phyloP scores from a whole-genome alignment of 306 rosid species.

The Gynostemma pentaphyllum region DNA sequence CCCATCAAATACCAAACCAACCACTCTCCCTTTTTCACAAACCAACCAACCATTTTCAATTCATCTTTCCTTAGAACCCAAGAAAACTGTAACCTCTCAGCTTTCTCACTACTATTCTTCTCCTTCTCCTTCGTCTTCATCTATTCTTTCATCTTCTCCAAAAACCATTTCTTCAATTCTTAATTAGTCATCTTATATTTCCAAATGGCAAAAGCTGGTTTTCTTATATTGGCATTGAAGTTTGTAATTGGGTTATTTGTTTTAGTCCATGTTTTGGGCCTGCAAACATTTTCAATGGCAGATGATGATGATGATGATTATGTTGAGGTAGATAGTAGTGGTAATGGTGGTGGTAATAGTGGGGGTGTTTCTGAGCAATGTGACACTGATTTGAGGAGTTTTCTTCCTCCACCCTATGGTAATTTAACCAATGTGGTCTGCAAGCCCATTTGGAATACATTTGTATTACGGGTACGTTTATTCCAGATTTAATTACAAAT shows the following conservation, averaged over 20 bases:
- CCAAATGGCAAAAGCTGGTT: slow-evolving; percentile 42
- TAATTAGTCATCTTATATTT: slow-evolving; percentile 9
- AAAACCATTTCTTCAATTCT: slow-evolving; percentile 13
- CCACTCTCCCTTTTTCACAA: slow-evolving; percentile 15
- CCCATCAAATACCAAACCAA: slow-evolving; percentile 29
- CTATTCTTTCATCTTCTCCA: slow-evolving; percentile 15
- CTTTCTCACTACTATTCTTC: slow-evolving; percentile 18
- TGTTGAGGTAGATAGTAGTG: slow-evolving; percentile 8
- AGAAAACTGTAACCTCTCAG: slow-evolving; percentile 59
- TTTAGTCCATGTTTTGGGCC: slow-evolving; percentile 23
- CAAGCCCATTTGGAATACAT: slow-evolving; percentile 81
- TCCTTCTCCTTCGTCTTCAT: slow-evolving; percentile 26
- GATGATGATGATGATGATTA: slow-evolving; percentile 21
- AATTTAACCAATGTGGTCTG: slow-evolving; percentile 54
- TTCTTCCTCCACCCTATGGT: slow-evolving; percentile 79
- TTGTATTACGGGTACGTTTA: slow-evolving; percentile 63
- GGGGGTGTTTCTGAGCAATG: slow-evolving; percentile 29
- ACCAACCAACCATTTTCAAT: slow-evolving; percentile 26
- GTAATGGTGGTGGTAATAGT: not conserved
- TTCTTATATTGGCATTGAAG: slow-evolving; percentile 21
- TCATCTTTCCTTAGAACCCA: slow-evolving; percentile 46
- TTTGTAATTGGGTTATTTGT: slow-evolving; percentile 22
- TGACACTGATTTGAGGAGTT: slow-evolving; percentile 44
- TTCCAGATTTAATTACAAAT: too few relatives aligned
- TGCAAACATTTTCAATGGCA: slow-evolving; percentile 21